phyloP scores from a whole-genome alignment of 2,329 filamentous ascomycete species.

The Hypoxylon sp. region DNA sequence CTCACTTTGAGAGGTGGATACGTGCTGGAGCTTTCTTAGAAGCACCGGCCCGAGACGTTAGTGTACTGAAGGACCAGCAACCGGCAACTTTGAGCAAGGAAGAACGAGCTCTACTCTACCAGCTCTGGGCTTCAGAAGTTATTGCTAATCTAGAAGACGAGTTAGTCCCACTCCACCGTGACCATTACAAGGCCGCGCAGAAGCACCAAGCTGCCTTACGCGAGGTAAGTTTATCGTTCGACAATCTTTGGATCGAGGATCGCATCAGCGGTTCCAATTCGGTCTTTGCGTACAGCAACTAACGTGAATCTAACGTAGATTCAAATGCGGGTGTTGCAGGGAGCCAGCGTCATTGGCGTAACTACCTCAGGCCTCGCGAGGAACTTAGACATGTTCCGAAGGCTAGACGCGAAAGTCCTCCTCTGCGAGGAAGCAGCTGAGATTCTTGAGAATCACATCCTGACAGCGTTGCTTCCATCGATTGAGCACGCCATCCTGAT shows the following conservation, averaged over 20 bases:
- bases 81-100: slow-evolving; percentile 11
- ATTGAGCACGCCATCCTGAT: slow-evolving; percentile 69
- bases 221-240: slow-evolving; percentile 15
- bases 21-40: slow-evolving; percentile 9
- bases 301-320: slow-evolving; percentile 43
- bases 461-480: slow-evolving; percentile 37
- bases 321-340: slow-evolving; percentile 54
- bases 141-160: slow-evolving; percentile 18
- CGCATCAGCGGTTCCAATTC: neutral
- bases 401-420: slow-evolving; percentile 66
- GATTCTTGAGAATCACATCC: slow-evolving; percentile 42
- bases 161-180: slow-evolving; percentile 30
- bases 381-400: slow-evolving; percentile 62
- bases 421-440: slow-evolving; percentile 58
- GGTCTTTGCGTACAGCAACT: neutral
- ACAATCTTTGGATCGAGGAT: neutral
- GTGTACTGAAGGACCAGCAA: neutral
- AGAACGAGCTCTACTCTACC: slow-evolving; percentile 24
- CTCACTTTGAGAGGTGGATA: slow-evolving; percentile 18
- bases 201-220: slow-evolving; percentile 8
- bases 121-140: slow-evolving; percentile 19
- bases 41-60: neutral
- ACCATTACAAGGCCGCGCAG: slow-evolving; percentile 20
- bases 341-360: slow-evolving; percentile 66
- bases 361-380: slow-evolving; percentile 71